These are phyloP conservation scores for Circinella minor DNA, from an alignment of 371 early-diverging fungal species.

Conservation along the genomic window DNA sequence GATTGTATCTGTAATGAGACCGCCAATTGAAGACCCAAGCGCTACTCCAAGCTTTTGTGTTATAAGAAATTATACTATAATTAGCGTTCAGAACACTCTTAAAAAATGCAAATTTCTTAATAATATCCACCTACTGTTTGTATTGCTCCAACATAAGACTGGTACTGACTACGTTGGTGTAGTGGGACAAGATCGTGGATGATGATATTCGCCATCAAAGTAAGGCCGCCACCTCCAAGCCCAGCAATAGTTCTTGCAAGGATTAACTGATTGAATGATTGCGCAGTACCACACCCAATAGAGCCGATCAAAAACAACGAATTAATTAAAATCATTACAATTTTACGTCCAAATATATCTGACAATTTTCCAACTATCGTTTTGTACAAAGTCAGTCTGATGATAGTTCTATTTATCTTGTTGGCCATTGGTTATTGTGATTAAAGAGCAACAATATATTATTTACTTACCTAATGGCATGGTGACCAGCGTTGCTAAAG, in stretches of 20 bases:
- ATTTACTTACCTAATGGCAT: not conserved
- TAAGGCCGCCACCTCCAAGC: conserved; percentile 81
- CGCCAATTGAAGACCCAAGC: conserved; percentile 49
- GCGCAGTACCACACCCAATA: conserved; percentile 54
- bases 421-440: too few relatives aligned
- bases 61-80: not conserved
- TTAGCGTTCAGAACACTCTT: not conserved
- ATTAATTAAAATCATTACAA: conserved; percentile 29
- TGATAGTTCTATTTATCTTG: too few relatives aligned
- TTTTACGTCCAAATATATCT: conserved; percentile 45
- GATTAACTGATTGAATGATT: conserved; percentile 66
- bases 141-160: conserved; percentile 41
- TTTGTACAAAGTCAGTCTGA: not conserved
- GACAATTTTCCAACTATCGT: conserved; percentile 38
- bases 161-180: conserved; percentile 39
- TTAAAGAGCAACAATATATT: not conserved
- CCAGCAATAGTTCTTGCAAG: conserved; percentile 76
- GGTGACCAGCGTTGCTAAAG: not conserved
- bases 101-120: too few relatives aligned
- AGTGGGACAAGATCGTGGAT: conserved; percentile 42
- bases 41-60: conserved; percentile 12
- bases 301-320: conserved; percentile 42
- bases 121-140: conserved; percentile 31
- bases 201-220: conserved; percentile 16
- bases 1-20: conserved; percentile 56